Conservation (phyloP, 225 moss, liverwort and hornwort genomes). For the Physcomitrellopsis africana region DNA sequence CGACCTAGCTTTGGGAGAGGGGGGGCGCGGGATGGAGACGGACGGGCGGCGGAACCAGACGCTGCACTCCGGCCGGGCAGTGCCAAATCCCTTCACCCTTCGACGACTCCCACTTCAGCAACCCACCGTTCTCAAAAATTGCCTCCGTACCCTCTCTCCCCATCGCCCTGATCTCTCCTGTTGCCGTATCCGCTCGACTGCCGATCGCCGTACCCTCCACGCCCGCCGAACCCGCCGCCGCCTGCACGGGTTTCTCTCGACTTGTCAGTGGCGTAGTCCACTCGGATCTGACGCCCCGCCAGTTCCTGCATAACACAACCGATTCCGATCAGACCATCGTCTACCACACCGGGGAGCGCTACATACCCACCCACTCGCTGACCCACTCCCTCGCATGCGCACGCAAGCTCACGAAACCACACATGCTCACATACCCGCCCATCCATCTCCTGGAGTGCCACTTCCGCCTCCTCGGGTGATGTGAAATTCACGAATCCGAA, state of each 20-base stretch:
- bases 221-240: conserved; percentile 38
- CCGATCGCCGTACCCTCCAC: conserved; percentile 21
- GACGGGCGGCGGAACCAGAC: too few relatives aligned
- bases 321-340: too few relatives aligned
- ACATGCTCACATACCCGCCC: conserved; percentile 43
- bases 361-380: background rate
- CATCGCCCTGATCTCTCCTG: conserved; percentile 47
- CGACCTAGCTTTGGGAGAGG: too few relatives aligned
- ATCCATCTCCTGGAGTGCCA: conserved; percentile 81
- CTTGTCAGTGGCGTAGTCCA: conserved; percentile 77
- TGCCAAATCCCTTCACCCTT: conserved; percentile 17
- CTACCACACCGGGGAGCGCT: background rate
- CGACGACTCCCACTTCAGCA: conserved; percentile 6
- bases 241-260: conserved; percentile 30
- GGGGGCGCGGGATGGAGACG: too few relatives aligned
- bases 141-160: conserved; percentile 30
- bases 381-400: background rate
- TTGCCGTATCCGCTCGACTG: conserved; percentile 29
- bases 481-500: conserved; percentile 81
- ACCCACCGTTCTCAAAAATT: conserved; percentile 32
- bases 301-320: conserved; percentile 43
- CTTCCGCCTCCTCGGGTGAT: conserved; percentile 63
- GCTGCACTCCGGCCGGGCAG: too few relatives aligned
- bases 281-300: conserved; percentile 79
- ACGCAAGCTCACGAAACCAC: too few relatives aligned